Evolutionary conservation across 441 rosid species (phyloP).

Genomic region (Euphorbia corollata): DNA sequence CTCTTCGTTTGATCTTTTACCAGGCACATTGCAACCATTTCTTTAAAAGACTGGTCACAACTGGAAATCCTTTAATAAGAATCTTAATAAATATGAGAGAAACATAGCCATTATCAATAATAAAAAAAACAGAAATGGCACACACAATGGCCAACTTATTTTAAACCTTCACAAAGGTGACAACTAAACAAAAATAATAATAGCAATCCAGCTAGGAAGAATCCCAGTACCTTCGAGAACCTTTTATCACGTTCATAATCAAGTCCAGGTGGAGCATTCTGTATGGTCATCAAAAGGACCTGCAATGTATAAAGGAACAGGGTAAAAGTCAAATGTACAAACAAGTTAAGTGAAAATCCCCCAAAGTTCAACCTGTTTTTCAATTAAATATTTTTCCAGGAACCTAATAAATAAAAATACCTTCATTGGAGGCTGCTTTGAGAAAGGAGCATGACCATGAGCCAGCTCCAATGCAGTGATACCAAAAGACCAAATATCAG

Average conservation of each 20-base stretch:
- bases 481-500: conserved; percentile 99
- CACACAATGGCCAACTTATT: conserved; percentile 12
- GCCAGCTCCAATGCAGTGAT: conserved; percentile 97
- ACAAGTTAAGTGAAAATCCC: conserved; percentile 6
- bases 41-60: conserved; percentile 98
- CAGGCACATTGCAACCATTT: conserved; percentile 99
- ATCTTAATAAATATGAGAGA: conserved; percentile 29
- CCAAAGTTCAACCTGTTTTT: conserved; percentile 9
- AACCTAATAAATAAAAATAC: conserved; percentile 34
- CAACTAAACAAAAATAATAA: neutral
- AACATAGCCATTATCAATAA: conserved; percentile 11
- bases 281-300: conserved; percentile 98
- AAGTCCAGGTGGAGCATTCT: conserved; percentile 98
- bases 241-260: conserved; percentile 96
- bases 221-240: conserved; percentile 88
- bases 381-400: conserved; percentile 11
- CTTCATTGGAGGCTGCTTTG: conserved; percentile 99
- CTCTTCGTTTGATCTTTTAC: conserved; percentile 98
- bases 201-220: conserved; percentile 49
- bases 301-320: conserved; percentile 22
- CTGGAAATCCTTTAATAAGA: conserved; percentile 87
- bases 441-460: conserved; percentile 97
- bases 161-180: conserved; percentile 3
- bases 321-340: neutral
- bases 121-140: conserved; percentile 1